Conservation (phyloP, 345 rosid species). For the Conringia planisiliqua region DNA sequence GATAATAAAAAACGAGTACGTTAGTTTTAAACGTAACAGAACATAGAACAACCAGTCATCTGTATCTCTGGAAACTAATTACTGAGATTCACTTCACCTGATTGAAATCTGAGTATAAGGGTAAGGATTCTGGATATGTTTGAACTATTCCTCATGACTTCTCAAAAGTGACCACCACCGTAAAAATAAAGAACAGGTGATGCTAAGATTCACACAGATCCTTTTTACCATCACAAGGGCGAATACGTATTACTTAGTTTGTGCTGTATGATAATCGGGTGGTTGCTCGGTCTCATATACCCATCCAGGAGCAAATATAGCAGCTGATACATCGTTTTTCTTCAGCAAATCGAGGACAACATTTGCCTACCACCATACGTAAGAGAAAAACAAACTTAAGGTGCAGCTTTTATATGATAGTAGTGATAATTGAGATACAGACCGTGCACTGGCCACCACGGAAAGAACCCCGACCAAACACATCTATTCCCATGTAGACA, state of each 20-base stretch:
- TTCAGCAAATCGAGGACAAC: constrained; percentile 72
- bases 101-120: constrained; percentile 73
- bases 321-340: constrained; percentile 65
- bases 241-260: constrained; percentile 49
- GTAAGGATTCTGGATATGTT: constrained; percentile 54
- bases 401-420: not conserved
- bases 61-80: not conserved
- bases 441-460: constrained; percentile 87
- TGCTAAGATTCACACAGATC: not conserved
- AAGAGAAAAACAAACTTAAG: not conserved
- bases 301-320: constrained; percentile 97
- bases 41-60: not conserved
- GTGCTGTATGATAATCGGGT: constrained; percentile 72
- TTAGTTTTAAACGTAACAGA: not conserved
- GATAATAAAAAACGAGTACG: constrained; percentile 1
- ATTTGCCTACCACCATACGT: constrained; percentile 44
- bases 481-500: constrained; percentile 84
- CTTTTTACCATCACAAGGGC: not conserved
- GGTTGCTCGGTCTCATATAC: constrained; percentile 62
- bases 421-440: constrained; percentile 12
- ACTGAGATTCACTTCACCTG: constrained; percentile 38
- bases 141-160: constrained; percentile 67
- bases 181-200: constrained; percentile 16
- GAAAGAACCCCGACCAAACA: constrained; percentile 61
- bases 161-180: constrained; percentile 85